Evolutionary conservation across 2,329 filamentous ascomycete species (phyloP), one percentile per base, ranked within the genome.

Genomic region (Bimuria novae-zelandiae): DNA sequence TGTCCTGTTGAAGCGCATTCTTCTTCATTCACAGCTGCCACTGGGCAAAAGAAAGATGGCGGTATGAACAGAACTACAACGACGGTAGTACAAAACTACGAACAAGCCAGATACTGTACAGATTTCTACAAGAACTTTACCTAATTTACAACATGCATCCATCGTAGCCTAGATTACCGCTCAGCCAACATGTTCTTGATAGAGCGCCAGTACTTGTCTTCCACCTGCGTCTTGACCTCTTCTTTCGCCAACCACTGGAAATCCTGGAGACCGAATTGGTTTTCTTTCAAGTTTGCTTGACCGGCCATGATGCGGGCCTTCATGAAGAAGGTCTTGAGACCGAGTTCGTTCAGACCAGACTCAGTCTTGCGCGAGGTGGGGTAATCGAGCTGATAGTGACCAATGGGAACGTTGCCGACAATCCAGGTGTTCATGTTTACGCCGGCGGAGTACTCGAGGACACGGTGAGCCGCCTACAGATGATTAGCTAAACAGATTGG

Each of bases 381-480:
- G 81, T 80, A 81, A 57, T 84, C 77, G 56, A 78, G 78, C 61
- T 89, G 80, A 68, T 89, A 77, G 76, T 97, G 89, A 22, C 92
- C 93, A 53, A 97, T 84, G 10, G 94, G 94, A 53, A 89, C 89
- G 65, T 92, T 92, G 55, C 92, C 93, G 46, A 99, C 89, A 63
- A 97, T 85, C 92, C 94, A 99, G 50, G 92, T 97, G 80, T 97
- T 97, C 92, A 99, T 97, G 81, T 99, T 95, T 56, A 89, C 78
- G 53, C 94, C 94, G 8, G 88, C 92, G 3, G 90, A 81, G 65
- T 90, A 82, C 47, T 87, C 80, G 21, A 97, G 81, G 49, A 92
- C 86, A 55, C 92, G 84, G 70, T 91, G 84, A 32, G 93, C 92
- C 39, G 90, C 87, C 94, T 99, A 64, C 7, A 45, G 8, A 29